These are phyloP conservation scores for Chlamydomonas urium DNA, from an alignment of 139 green algal species.

Conservation along the genomic window DNA sequence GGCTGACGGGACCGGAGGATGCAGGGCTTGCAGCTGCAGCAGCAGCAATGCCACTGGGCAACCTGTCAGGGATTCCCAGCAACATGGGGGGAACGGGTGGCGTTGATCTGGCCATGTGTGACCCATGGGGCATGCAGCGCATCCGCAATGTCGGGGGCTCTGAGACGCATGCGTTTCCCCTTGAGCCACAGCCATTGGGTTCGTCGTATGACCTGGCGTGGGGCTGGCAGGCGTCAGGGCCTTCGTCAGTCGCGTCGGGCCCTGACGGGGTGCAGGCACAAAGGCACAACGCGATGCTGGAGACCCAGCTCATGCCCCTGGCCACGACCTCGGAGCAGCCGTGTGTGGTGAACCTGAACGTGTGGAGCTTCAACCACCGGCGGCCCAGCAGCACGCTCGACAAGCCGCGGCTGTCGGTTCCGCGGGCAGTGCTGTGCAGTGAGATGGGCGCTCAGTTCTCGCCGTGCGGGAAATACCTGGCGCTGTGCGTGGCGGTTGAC, in stretches of 20 bases:
- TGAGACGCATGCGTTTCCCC: constrained; percentile 5
- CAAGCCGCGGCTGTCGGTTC: constrained; percentile 1
- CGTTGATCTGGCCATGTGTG: constrained; percentile 11
- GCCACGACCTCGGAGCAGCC: constrained; percentile 3
- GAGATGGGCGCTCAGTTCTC: constrained; percentile 92
- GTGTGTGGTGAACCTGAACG: constrained; percentile 15
- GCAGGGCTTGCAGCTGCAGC: not conserved
- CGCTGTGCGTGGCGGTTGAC: constrained; percentile 54
- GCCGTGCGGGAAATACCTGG: constrained; percentile 70
- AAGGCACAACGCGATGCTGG: constrained; percentile 7
- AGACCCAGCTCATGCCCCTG: constrained; percentile 12
- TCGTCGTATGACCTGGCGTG: constrained; percentile 5
- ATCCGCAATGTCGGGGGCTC: constrained; percentile 5
- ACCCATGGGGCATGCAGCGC: constrained; percentile 14
- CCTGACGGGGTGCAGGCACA: not conserved
- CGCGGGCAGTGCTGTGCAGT: constrained; percentile 74
- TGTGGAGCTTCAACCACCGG: constrained; percentile 10
- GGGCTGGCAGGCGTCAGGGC: not conserved
- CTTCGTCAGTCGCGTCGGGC: not conserved
- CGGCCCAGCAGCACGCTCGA: not conserved
- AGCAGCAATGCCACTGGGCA: not conserved
- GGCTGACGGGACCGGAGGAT: not conserved
- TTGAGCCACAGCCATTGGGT: not conserved
- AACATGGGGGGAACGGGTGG: too few relatives aligned
- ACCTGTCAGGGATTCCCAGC: too few relatives aligned